phyloP scores from a whole-genome alignment of 305 asterid species.

The Coffea humblotiana region DNA sequence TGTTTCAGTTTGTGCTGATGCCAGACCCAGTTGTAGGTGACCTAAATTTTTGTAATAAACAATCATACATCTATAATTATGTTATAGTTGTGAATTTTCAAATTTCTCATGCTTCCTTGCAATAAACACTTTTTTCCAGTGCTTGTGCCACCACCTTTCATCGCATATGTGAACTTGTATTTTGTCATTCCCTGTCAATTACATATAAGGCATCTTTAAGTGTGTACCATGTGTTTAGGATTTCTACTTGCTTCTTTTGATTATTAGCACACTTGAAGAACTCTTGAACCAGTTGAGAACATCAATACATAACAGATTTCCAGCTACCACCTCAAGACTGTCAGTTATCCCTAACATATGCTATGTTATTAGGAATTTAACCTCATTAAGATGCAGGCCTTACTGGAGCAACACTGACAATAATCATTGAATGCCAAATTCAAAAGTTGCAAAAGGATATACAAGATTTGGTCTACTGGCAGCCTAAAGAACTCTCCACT shows the following conservation, averaged over 20 bases:
- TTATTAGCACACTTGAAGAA: not conserved
- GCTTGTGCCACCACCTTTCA: too few species aligned
- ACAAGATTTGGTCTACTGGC: not conserved
- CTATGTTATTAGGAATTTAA: not conserved
- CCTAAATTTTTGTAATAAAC: too few species aligned
- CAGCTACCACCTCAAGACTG: too few species aligned
- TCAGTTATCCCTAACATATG: not conserved
- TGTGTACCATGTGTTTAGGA: not conserved
- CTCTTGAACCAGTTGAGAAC: not conserved
- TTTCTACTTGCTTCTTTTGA: not conserved
- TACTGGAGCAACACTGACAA: not conserved
- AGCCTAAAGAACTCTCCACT: not conserved
- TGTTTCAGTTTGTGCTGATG: too few species aligned
- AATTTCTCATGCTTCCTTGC: not conserved
- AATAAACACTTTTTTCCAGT: not conserved
- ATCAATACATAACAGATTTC: not conserved
- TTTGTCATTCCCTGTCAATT: not conserved
- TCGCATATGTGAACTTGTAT: not conserved
- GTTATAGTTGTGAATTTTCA: not conserved
- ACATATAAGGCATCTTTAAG: not conserved
- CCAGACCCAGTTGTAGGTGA: too few species aligned
- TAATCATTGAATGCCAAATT: not conserved
- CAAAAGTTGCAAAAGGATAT: not conserved
- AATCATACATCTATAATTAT: not conserved
- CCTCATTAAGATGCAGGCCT: not conserved